These are phyloP conservation scores for Pseudomonodictys pantanalensis DNA, from an alignment of 495 filamentous ascomycete species.

Conservation along the genomic window DNA sequence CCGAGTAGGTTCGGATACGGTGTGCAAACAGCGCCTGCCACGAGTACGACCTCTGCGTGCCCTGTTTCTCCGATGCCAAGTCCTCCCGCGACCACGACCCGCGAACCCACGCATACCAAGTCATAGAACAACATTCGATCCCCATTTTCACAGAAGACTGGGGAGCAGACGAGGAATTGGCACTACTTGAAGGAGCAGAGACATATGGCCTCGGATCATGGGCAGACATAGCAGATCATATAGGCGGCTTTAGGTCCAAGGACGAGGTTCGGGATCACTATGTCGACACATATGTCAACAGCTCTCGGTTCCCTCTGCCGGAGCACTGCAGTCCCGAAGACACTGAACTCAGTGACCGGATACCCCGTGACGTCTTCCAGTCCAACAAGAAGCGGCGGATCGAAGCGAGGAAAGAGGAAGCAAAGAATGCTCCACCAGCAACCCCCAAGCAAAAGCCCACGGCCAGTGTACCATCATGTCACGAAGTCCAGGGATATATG, in stretches of 20 bases:
- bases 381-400: slow-evolving; percentile 90
- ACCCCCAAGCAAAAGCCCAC: slow-evolving; percentile 95
- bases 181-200: slow-evolving; percentile 93
- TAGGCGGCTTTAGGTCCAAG: slow-evolving; percentile 88
- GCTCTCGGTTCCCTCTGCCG: slow-evolving; percentile 78
- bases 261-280: slow-evolving; percentile 96
- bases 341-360: slow-evolving; percentile 66
- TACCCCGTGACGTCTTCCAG: slow-evolving; percentile 91
- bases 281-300: slow-evolving; percentile 79
- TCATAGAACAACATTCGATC: slow-evolving; percentile 97
- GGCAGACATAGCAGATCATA: slow-evolving; percentile 97
- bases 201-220: slow-evolving; percentile 95
- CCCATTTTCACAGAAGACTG: slow-evolving; percentile 93
- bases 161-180: slow-evolving; percentile 94
- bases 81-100: slow-evolving; percentile 79
- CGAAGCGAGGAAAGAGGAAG: slow-evolving; percentile 84
- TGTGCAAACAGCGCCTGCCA: slow-evolving; percentile 79
- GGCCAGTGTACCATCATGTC: slow-evolving; percentile 86
- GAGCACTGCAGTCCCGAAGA: slow-evolving; percentile 78
- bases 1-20: slow-evolving; percentile 78
- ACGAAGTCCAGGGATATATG: slow-evolving; percentile 99
- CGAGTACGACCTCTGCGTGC: slow-evolving; percentile 96
- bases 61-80: slow-evolving; percentile 81
- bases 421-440: slow-evolving; percentile 75
- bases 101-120: slow-evolving; percentile 76